A percentile compares a stretch with the other conserved stretches of the same genome.
These are phyloP conservation scores for Juglanconis oblonga DNA, from an alignment of 2,329 filamentous ascomycete genomes.

Conservation along the genomic window DNA sequence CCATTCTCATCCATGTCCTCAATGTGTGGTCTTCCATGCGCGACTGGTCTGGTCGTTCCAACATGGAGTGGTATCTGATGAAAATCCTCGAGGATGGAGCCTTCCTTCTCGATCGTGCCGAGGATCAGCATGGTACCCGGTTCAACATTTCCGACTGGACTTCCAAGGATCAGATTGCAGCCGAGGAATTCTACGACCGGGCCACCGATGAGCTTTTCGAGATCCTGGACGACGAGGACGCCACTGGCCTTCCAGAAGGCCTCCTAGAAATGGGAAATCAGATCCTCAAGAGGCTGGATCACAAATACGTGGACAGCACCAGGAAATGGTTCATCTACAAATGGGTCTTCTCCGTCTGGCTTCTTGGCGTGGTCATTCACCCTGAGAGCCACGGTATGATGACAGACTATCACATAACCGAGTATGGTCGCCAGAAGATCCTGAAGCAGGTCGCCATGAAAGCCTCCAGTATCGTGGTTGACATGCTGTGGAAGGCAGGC, in stretches of 20 bases:
- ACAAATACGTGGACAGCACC: slow-evolving; percentile 69
- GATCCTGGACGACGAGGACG: slow-evolving; percentile 79
- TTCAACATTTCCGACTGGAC: slow-evolving; percentile 71
- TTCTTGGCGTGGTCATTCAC: slow-evolving; percentile 79
- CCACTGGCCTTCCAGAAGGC: slow-evolving; percentile 81
- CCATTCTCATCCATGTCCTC: slow-evolving; percentile 78
- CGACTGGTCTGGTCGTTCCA: slow-evolving; percentile 84
- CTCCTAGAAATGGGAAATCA: slow-evolving; percentile 82
- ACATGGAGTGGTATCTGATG: slow-evolving; percentile 93
- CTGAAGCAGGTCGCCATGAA: slow-evolving; percentile 76
- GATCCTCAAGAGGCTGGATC: slow-evolving; percentile 73
- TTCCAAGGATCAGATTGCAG: slow-evolving; percentile 75
- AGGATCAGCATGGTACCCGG: slow-evolving; percentile 71
- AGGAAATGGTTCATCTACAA: slow-evolving; percentile 82
- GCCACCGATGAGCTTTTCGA: slow-evolving; percentile 80
- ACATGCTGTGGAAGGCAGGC: slow-evolving; percentile 69
- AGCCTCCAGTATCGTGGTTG: slow-evolving; percentile 75
- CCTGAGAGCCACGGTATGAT: slow-evolving; percentile 81
- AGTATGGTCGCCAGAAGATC: slow-evolving; percentile 82
- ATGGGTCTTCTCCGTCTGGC: slow-evolving; percentile 88
- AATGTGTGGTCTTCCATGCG: slow-evolving; percentile 85
- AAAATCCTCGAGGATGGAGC: slow-evolving; percentile 89
- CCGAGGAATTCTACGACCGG: slow-evolving; percentile 83
- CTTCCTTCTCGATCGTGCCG: slow-evolving; percentile 82
- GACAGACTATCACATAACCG: slow-evolving; percentile 87